Base-by-base conservation (phyloP, 1,284 basidiomycete species). In the Leccinum variabile region DNA sequence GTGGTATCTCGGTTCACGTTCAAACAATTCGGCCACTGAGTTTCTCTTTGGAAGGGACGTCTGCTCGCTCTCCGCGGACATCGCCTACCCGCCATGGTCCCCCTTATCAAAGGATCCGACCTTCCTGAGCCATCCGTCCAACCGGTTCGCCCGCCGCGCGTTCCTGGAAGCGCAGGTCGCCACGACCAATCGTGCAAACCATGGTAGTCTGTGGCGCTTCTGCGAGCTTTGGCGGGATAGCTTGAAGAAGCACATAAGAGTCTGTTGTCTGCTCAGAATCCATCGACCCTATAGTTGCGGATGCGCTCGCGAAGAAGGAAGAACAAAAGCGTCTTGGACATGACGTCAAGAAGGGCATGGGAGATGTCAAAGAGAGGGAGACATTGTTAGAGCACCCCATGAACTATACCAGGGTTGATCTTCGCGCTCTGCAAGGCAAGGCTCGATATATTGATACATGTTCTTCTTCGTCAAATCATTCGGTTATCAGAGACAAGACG, bases 11-110 rank as follows among this genome's bases (percentile, higher is more conserved):
- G 80, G 8, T 81, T 83, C 64, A 80, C 81, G 1, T 72, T 84
- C 46, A 82, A 28, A 28, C 28, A 28, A 84, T 64, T 74, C 79
- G 3, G 83, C 82, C 0, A 78, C 81, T 0, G 79, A 83, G 54
- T 84, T 83, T 66, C 77, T 85, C 7, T 83, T 84, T 61, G 79
- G 80, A 13, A 73, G 70, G 7, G 69, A 75, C 28, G 74, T 82
- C 11, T 41, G 77, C 25, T 78, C 77, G 2, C 74, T 84, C 11
- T 70, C 75, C 0, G 75, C 71, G 0, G 72, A 69, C 1, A 69
- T 78, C 10, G 65, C 75, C 3, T 81, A 78, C 57, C 80, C 82
- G 7, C 59, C 66, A 1, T 61, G 59, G 18, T 75, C 68, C 9
- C 62, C 70, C 7, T 33, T 66, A 16, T 66, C 65, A 37, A 59